Base-by-base conservation (phyloP, 2,329 filamentous ascomycete species). In the Exophiala aquamarina region DNA sequence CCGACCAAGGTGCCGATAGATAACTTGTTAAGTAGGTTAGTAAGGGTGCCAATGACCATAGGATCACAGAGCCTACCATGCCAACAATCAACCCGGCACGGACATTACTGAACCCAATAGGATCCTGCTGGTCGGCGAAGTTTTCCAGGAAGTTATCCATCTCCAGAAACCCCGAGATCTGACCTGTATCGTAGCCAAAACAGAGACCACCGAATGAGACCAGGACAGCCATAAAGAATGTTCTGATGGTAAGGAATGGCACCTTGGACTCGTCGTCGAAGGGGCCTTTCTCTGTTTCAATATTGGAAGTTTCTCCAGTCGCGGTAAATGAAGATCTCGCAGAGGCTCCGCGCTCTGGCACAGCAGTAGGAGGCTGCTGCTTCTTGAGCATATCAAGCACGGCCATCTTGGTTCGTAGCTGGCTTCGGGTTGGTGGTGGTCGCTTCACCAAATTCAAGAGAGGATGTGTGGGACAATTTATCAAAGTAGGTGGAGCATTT, bases 201-300 rank as follows among this genome's bases (percentile, higher is more conserved):
- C 73, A 68, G 57, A 74, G 69, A 51, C 71, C 71, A 54, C 71
- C 71, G 67, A 74, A 73, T 4, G 70, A 73, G 33, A 72, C 70
- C 46, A 72, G 62, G 31, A 73, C 40, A 39, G 70, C 70, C 51
- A 74, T 66, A 48, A 70, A 61, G 49, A 71, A 64, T 1, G 70
- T 68, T 4, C 67, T 65, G 61, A 65, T 65, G 47, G 71, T 73
- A 42, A 74, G 47, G 38, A 70, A 68, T 28, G 65, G 63, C 52
- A 72, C 64, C 11, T 70, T 70, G 37, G 68, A 68, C 33, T 72
- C 67, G 54, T 72, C 68, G 34, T 55, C 37, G 36, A 52, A 52
- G n/a, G 46, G 45, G 3, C 45, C 54, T 15, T 55, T 52, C 37
- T 56, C 47, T 10, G 44, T 28, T 29, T 51, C 49, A 36, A 51